Base-by-base conservation (phyloP, 78 protist species). In the Emiliania huxleyi region DNA sequence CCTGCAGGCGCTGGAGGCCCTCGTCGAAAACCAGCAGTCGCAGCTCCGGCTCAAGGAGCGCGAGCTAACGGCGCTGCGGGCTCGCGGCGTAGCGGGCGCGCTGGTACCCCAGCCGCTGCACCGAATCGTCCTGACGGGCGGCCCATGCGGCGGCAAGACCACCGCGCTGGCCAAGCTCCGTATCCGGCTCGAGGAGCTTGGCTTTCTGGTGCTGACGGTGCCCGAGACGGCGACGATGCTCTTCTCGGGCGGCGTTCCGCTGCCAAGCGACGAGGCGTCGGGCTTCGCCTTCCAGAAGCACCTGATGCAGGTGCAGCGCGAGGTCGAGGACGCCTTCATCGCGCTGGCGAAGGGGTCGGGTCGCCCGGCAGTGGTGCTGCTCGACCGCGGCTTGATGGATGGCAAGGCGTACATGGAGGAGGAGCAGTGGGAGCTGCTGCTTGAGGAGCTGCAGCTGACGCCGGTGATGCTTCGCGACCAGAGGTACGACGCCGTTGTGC, bases 131-230 rank as follows among this genome's bases (percentile, higher is more conserved):
- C 77, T 87, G 33, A 87, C 91, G 45, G 91, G 91, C 48, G 93
- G 93, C 0, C 93, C 93, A 33, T 91, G 93, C 93, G 93, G 93
- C 40, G 93, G 93, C 69, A 91, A 91, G 90, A 26, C 89, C 71
- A 69, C 87, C 55, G 49, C 62, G 37, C 85, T 73, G 40, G 2
- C 52, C 37, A 26, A 71, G 12, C 21, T 90, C 48, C 56, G 8
- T 26, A 37, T 6, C 4, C 12, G 35, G 25, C 37, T 44, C 44
- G 21, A 11, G 37, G 22, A 2, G 33, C 52, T 6, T 44, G 92
- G 92, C 35, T 75, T 11, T 40, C 37, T 52, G 38, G 69, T 91
- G 29, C 11, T 40, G 52, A 1, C 23, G 43, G 87, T 19, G 84
- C 93, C 93, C 6, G 93, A 91, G 90, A 33, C 84, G n/a, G 89